phyloP scores from a whole-genome alignment of 768 basidiomycete genomes.

The Kwoniella bestiolae region DNA sequence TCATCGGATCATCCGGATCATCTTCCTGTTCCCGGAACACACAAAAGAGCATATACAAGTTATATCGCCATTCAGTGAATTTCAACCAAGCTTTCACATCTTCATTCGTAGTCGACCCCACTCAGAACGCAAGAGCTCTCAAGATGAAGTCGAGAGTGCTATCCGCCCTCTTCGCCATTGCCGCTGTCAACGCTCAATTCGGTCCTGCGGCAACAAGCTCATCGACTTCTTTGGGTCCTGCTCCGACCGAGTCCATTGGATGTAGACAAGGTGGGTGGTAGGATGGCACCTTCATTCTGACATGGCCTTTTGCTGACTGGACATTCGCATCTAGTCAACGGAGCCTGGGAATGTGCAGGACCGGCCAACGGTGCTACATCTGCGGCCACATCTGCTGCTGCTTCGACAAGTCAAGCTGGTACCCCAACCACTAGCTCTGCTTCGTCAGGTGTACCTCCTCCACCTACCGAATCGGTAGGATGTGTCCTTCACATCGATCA shows the following conservation, averaged over 20 bases:
- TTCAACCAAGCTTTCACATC: too few relatives aligned
- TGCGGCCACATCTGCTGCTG: slow-evolving; percentile 8
- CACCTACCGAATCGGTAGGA: slow-evolving; percentile 30
- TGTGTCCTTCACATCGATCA: slow-evolving; percentile 38
- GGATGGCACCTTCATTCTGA: too few relatives aligned
- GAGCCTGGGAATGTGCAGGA: slow-evolving; percentile 16
- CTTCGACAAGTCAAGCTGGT: slow-evolving; percentile 1
- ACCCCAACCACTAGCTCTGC: slow-evolving; percentile 2
- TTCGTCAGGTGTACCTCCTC: slow-evolving; percentile 20
- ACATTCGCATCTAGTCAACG: slow-evolving; percentile 8
- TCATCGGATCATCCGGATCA: too few relatives aligned
- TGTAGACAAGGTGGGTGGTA: slow-evolving; percentile 20
- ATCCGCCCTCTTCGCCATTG: neutral
- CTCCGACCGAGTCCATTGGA: slow-evolving; percentile 21
- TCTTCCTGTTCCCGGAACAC: too few relatives aligned
- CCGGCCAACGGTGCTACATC: slow-evolving; percentile 9
- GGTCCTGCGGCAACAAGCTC: slow-evolving; percentile 10
- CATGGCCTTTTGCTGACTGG: too few relatives aligned
- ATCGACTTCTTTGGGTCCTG: slow-evolving; percentile 10
- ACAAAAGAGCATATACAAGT: too few relatives aligned
- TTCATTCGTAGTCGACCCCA: neutral
- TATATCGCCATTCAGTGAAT: too few relatives aligned
- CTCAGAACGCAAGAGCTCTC: neutral
- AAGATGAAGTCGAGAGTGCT: slow-evolving; percentile 9
- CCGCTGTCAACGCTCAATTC: slow-evolving; percentile 19